Evolutionary conservation across 2,329 filamentous ascomycete genomes (phyloP), one percentile per base, ranked within the genome.

Genomic region (Penicillium sp.): DNA sequence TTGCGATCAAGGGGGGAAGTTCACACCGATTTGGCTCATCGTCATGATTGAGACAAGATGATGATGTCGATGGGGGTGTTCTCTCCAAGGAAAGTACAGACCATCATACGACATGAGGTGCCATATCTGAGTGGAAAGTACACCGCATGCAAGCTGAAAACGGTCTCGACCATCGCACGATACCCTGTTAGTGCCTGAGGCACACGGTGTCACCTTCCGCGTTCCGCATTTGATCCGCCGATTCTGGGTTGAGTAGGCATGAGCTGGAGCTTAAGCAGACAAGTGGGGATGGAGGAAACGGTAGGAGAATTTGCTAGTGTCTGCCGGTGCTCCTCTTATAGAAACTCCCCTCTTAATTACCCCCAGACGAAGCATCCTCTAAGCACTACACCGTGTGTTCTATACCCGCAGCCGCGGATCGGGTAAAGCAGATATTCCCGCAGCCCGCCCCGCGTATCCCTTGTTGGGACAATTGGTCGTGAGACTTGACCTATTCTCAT

Each of bases 321-420:
- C 16, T 38, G 34, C n/a, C 34, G 4, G n/a, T 18, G 8, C 6
- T 18, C 34, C 12, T 21, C 28, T 18, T 36, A 36, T 2, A 9
- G 5, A 36, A 36, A 10, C 34, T 36, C n/a, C n/a, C 15, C 34
- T 36, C 16, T 38, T 10, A 1, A n/a, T 4, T n/a, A 38, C n/a
- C 34, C 34, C 34, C 34, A 8, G 34, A 10, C 8, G n/a, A 38
- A 21, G 8, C 18, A 10, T 7, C 16, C 16, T 18, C 16, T 12
- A 10, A 10, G 34, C n/a, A 7, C 6, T 38, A 16, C 18, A 38
- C 34, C 4, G 34, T 16, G 16, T 16, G 18, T 34, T 29, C 51
- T 23, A 9, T 28, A 45, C 42, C 53, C 56, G 51, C 47, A 57
- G 48, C 61, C 57, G 58, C 58, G 58, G 60, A 47, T 54, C 59